Evolutionary conservation across 192 early-diverging fungal genomes (phyloP).

Genomic region (Lunasporangiospora selenospora): DNA sequence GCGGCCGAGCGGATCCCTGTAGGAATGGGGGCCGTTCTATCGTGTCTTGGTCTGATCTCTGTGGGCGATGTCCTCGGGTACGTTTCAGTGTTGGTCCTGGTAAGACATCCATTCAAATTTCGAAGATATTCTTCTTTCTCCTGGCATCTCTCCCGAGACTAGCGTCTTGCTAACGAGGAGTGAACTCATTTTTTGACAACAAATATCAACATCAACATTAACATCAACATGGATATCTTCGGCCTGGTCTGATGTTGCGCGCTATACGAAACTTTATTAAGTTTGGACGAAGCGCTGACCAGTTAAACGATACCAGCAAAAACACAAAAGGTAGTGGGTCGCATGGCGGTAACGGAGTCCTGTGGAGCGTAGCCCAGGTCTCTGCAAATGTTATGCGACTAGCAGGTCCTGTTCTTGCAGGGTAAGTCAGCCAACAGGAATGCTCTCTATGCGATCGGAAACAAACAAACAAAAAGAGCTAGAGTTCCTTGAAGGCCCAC

Average conservation of each 20-base stretch:
- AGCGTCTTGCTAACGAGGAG: too few species aligned
- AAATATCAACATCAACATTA: too few species aligned
- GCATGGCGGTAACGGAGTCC: conserved; percentile 19
- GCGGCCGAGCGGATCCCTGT: neutral
- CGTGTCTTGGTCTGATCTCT: conserved; percentile 27
- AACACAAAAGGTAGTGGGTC: neutral
- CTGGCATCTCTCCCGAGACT: too few species aligned
- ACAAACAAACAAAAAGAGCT: neutral
- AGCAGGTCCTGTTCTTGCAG: conserved; percentile 26
- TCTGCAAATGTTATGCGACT: conserved; percentile 31
- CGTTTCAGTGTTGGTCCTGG: conserved; percentile 31
- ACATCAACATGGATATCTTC: neutral
- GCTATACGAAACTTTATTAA: too few species aligned
- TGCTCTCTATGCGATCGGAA: neutral
- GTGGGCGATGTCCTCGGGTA: conserved; percentile 34
- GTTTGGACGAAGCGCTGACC: conserved; percentile 34
- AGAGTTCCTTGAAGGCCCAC: neutral
- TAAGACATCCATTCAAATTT: too few species aligned
- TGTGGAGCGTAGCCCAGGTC: conserved; percentile 27
- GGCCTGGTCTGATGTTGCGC: neutral
- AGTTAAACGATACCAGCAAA: neutral
- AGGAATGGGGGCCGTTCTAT: conserved; percentile 10
- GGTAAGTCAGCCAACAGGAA: conserved; percentile 1
- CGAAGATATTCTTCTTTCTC: too few species aligned
- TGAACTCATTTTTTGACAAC: too few species aligned